A percentile compares a stretch with the other conserved stretches of the same genome.
Evolutionary conservation across 108 stramenopile species (phyloP).

Genomic region (Fragilariopsis cylindrus): DNA sequence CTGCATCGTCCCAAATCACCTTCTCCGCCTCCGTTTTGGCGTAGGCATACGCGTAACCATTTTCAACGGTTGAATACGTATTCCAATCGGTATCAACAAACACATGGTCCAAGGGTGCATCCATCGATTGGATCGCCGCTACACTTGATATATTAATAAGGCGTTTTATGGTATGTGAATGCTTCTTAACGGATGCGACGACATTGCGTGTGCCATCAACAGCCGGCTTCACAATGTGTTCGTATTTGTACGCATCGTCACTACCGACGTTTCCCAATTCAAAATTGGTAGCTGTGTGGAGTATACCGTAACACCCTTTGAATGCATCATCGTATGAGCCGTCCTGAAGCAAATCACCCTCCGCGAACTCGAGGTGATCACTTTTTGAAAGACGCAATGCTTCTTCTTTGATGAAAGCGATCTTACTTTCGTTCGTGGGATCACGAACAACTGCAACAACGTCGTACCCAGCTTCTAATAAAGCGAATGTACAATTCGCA

Average conservation of each 20-base stretch:
- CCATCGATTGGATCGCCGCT: not conserved
- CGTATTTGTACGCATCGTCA: not conserved
- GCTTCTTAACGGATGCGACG: not conserved
- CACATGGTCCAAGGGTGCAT: not conserved
- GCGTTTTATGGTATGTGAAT: not conserved
- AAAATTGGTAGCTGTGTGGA: not conserved
- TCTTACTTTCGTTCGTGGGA: not conserved
- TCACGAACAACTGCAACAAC: slow-evolving; percentile 9
- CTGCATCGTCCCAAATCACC: not conserved
- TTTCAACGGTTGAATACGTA: not conserved
- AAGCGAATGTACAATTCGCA: not conserved
- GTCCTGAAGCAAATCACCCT: not conserved
- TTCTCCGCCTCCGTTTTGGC: slow-evolving; percentile 10
- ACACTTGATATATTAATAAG: slow-evolving; percentile 1
- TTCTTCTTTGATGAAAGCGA: not conserved
- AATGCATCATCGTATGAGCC: slow-evolving; percentile 10
- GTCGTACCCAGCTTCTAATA: not conserved
- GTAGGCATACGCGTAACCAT: slow-evolving; percentile 4
- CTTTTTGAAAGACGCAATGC: not conserved
- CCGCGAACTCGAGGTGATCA: not conserved
- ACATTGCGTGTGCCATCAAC: slow-evolving; percentile 5
- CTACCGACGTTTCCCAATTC: too few relatives aligned
- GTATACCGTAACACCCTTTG: not conserved
- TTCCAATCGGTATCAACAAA: slow-evolving; percentile 12
- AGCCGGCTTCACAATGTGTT: not conserved